These are phyloP conservation scores for Globisporangium carolinianum DNA, from an alignment of 352 stramenopile species.

Conservation along the genomic window DNA sequence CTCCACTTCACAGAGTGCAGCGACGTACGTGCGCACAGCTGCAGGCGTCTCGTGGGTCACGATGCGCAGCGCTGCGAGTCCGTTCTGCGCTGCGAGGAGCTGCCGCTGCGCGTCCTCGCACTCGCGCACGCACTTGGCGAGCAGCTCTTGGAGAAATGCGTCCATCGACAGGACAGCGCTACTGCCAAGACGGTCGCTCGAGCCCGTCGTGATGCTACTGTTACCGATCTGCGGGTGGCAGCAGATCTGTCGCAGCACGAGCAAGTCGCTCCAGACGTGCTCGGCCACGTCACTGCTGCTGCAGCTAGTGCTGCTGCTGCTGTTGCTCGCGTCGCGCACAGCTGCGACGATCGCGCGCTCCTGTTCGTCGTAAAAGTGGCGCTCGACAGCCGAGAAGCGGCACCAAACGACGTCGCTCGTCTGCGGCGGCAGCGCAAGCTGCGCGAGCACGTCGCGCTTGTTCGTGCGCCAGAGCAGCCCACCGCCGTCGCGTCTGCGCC, in stretches of 20 bases:
- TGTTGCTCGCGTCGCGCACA: slow-evolving; percentile 5
- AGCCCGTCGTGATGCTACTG: slow-evolving; percentile 15
- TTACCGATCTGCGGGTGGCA: slow-evolving; percentile 88
- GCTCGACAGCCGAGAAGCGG: slow-evolving; percentile 66
- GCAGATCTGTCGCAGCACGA: slow-evolving; percentile 86
- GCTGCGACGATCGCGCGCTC: slow-evolving; percentile 38
- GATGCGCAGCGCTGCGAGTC: slow-evolving; percentile 42
- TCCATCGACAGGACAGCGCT: slow-evolving; percentile 70
- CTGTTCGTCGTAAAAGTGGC: slow-evolving; percentile 71
- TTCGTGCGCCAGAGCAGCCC: slow-evolving; percentile 70
- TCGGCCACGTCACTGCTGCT: slow-evolving; percentile 19
- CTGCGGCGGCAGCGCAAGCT: slow-evolving; percentile 57
- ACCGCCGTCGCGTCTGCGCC: slow-evolving; percentile 12
- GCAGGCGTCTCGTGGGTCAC: slow-evolving; percentile 20
- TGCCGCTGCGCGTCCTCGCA: slow-evolving; percentile 81
- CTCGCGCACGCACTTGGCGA: slow-evolving; percentile 57
- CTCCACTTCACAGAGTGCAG: slow-evolving; percentile 32
- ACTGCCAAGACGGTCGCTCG: neutral
- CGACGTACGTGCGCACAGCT: slow-evolving; percentile 52
- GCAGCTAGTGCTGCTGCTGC: slow-evolving; percentile 16
- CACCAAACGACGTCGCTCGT: slow-evolving; percentile 55
- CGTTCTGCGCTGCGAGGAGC: slow-evolving; percentile 70
- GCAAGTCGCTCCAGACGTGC: slow-evolving; percentile 54
- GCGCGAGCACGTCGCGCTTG: slow-evolving; percentile 64
- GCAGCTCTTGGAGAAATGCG: slow-evolving; percentile 64